Evolutionary conservation across 768 basidiomycete genomes (phyloP), one percentile per base, ranked within the genome.

Genomic region (Suillus weaverae): DNA sequence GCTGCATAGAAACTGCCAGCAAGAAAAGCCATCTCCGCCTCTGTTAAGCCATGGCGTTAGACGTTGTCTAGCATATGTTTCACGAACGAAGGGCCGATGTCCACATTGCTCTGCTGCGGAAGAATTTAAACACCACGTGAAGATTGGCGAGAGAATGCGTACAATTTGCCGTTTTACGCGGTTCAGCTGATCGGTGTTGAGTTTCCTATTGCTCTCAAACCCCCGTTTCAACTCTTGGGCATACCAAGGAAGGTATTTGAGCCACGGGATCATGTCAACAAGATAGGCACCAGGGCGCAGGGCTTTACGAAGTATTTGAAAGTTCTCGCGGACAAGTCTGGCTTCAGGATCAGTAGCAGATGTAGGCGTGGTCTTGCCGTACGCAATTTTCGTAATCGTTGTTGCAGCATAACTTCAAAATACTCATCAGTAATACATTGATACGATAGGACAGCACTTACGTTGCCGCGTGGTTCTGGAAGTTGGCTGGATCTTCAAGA

Each of bases 211-310:
- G 16, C 26, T 30, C 26, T 30, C 30, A 30, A 51, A 51, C 16
- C 50, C 26, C 26, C 8, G 26, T 30, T 51, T 51, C 16, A 51
- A 51, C 8, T 51, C 50, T 18, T 51, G 50, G 8, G 26, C 50
- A 51, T 51, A 30, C 50, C 50, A 51, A 30, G 50, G 50, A 51
- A 51, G 26, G 26, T 51, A 51, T 51, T 51, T 51, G 50, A 51
- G 50, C 50, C 50, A 51, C 16, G 50, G 26, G 26, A 51, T 30
- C 0, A 30, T 16, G 26, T 51, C 50, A 30, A 30, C 50, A 16
- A 51, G 26, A 51, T 51, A 51, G 18, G 50, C 50, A 18, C 50
- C 50, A 51, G 39, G 56, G 16, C 26, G 36, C 10, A 36, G 26
- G 50, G 50, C 9, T 51, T 30, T 51, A 51, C 50, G 50, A 51